Evolutionary conservation across 1,284 basidiomycete species (phyloP), one percentile per base, ranked within the genome.

Genomic region (Leccinum subrobustum): DNA sequence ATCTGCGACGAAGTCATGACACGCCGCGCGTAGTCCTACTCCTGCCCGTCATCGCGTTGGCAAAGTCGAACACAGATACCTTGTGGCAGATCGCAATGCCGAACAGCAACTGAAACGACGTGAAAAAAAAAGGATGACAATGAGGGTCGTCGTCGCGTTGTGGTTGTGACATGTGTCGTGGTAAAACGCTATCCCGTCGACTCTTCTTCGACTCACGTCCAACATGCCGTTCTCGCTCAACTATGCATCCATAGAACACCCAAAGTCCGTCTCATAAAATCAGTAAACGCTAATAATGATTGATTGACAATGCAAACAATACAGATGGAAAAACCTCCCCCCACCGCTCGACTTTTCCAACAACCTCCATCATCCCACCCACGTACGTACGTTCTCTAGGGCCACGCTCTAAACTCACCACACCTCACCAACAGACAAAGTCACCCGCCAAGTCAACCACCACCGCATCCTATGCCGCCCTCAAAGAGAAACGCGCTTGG

Each of bases 401-500:
- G 25, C 25, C 25, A 27, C 25, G 25, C 25, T 27, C 25, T 27
- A 27, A 27, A 27, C 25, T 27, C 25, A 27, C 25, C 25, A 27
- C 25, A 27, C 27, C 27, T 27, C 52, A 59, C 33, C 44, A 27
- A 33, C 67, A 84, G 80, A 73, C 78, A 33, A 82, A 77, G 65
- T 68, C 73, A 12, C 68, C 76, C 6, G 68, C 73, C 20, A 85
- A 83, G 62, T 70, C 77, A 6, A 62, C 78, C 0, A 69, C 74
- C 0, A 68, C 79, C 1, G 76, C 79, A 4, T 83, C 84, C 2
- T 86, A 90, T 65, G 83, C 87, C 63, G 73, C 78, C 29, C 79
- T 95, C 63, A 93, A 93, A 73, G 83, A 88, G 65, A 87, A 85
- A 68, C 86, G 93, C 50, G 93, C 94, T 58, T 94, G 94, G 92